These are phyloP conservation scores for Trichosporon inkin DNA, from an alignment of 1,284 basidiomycete genomes.

Conservation along the genomic window DNA sequence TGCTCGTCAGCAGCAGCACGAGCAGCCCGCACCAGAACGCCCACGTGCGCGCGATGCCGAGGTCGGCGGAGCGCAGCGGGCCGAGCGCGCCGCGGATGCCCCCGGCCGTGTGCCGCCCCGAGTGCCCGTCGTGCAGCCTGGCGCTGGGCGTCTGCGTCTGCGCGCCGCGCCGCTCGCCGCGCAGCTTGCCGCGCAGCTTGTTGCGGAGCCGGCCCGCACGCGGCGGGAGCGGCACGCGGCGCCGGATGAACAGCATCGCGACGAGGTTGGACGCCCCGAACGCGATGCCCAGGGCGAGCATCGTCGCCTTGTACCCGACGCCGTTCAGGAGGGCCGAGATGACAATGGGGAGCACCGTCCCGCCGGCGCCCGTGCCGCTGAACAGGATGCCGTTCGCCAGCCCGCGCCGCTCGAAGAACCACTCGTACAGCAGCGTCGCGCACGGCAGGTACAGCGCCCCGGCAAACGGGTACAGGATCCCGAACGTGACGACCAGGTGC, in stretches of 20 bases:
- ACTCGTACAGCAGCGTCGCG: slow-evolving; percentile 46
- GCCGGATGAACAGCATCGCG: slow-evolving; percentile 41
- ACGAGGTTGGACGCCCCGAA: slow-evolving; percentile 34
- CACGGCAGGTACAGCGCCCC: slow-evolving; percentile 46
- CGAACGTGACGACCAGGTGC: slow-evolving; percentile 45
- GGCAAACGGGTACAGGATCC: slow-evolving; percentile 42
- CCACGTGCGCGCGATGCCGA: slow-evolving; percentile 27
- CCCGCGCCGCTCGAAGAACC: slow-evolving; percentile 45
- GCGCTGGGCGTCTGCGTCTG: neutral
- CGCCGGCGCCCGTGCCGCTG: slow-evolving; percentile 45
- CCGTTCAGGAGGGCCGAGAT: slow-evolving; percentile 36
- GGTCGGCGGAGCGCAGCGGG: slow-evolving; percentile 18
- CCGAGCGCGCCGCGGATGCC: neutral
- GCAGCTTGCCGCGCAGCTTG: too few species aligned
- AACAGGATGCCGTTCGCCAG: slow-evolving; percentile 47
- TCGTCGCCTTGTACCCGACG: slow-evolving; percentile 47
- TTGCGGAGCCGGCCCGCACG: neutral
- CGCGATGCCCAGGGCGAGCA: slow-evolving; percentile 40
- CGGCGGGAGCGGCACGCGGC: slow-evolving; percentile 36
- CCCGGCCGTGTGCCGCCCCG: neutral
- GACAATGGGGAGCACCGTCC: slow-evolving; percentile 45
- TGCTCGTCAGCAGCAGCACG: slow-evolving; percentile 39
- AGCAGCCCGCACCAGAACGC: slow-evolving; percentile 35
- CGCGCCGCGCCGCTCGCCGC: too few species aligned
- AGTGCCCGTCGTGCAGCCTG: slow-evolving; percentile 2